Evolutionary conservation across 2,329 filamentous ascomycete genomes (phyloP).

Genomic region (Clonostachys chloroleuca): DNA sequence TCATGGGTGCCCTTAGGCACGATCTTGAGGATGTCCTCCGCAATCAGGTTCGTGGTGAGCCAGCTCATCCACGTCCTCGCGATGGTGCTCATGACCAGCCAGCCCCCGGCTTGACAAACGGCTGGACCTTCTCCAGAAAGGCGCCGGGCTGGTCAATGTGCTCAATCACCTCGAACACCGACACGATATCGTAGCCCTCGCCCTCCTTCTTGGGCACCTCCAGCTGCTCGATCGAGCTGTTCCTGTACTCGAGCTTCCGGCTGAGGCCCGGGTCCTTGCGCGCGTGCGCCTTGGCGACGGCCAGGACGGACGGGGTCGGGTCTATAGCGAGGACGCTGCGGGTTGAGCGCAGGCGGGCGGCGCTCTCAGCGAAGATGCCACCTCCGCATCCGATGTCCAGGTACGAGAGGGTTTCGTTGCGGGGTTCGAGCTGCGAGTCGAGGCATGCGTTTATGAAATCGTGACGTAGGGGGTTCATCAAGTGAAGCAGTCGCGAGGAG

Average conservation of each 20-base stretch:
- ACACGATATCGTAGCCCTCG: slow-evolving; percentile 71
- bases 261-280: slow-evolving; percentile 65
- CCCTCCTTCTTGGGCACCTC: slow-evolving; percentile 26
- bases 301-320: slow-evolving; percentile 68
- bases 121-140: slow-evolving; percentile 68
- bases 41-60: slow-evolving; percentile 87
- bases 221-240: slow-evolving; percentile 73
- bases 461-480: slow-evolving; percentile 97
- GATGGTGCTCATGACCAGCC: slow-evolving; percentile 90
- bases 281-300: slow-evolving; percentile 72
- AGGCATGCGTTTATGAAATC: slow-evolving; percentile 81
- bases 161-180: slow-evolving; percentile 91
- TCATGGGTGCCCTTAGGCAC: slow-evolving; percentile 93
- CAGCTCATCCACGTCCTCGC: slow-evolving; percentile 85
- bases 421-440: slow-evolving; percentile 37
- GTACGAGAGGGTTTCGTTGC: slow-evolving; percentile 49
- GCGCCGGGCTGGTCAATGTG: slow-evolving; percentile 74
- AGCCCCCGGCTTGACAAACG: slow-evolving; percentile 83
- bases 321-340: slow-evolving; percentile 70
- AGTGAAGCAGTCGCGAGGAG: slow-evolving; percentile 84
- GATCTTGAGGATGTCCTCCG: slow-evolving; percentile 81
- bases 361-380: slow-evolving; percentile 91
- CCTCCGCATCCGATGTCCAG: slow-evolving; percentile 95
- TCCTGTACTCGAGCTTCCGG: slow-evolving; percentile 65
- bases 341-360: slow-evolving; percentile 63